Percentiles rank a stretch among this genome's conserved stretches.
Evolutionary conservation across 164 flowering plant genomes (phyloP).

Genomic region (Malania oleifera): DNA sequence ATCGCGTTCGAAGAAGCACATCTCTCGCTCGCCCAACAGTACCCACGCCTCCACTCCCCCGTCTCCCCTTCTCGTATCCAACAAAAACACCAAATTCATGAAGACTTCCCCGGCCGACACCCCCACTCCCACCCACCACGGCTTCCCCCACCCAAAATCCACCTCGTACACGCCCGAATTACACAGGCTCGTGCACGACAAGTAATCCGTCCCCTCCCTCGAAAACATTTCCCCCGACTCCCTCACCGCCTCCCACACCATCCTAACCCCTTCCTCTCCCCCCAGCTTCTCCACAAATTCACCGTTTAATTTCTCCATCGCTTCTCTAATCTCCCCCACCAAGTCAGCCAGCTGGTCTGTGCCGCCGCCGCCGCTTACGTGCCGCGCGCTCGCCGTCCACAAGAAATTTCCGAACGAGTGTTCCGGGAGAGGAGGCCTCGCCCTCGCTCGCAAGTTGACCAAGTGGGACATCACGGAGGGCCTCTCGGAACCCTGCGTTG

Average conservation of each 20-base stretch:
- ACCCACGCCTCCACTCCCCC: slow-evolving; percentile 29
- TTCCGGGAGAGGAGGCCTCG: slow-evolving; percentile 23
- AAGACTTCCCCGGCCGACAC: background rate
- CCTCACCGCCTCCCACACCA: background rate
- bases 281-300: slow-evolving; percentile 7
- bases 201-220: slow-evolving; percentile 5
- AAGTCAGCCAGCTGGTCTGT: background rate
- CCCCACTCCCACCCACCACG: slow-evolving; percentile 19
- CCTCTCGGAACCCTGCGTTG: slow-evolving; percentile 8
- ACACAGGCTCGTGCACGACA: slow-evolving; percentile 24
- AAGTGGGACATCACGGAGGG: slow-evolving; percentile 25
- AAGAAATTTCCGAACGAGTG: slow-evolving; percentile 34
- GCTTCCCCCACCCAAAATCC: slow-evolving; percentile 50
- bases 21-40: slow-evolving; percentile 8
- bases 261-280: background rate
- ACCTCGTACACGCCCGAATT: slow-evolving; percentile 27
- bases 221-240: background rate
- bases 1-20: slow-evolving; percentile 3
- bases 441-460: slow-evolving; percentile 38
- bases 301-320: slow-evolving; percentile 7
- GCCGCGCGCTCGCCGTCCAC: slow-evolving; percentile 23
- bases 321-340: slow-evolving; percentile 10
- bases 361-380: background rate
- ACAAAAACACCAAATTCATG: slow-evolving; percentile 15
- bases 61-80: slow-evolving; percentile 14